Evolutionary conservation across 768 basidiomycete species (phyloP).

Genomic region (Boletus coccyginus): DNA sequence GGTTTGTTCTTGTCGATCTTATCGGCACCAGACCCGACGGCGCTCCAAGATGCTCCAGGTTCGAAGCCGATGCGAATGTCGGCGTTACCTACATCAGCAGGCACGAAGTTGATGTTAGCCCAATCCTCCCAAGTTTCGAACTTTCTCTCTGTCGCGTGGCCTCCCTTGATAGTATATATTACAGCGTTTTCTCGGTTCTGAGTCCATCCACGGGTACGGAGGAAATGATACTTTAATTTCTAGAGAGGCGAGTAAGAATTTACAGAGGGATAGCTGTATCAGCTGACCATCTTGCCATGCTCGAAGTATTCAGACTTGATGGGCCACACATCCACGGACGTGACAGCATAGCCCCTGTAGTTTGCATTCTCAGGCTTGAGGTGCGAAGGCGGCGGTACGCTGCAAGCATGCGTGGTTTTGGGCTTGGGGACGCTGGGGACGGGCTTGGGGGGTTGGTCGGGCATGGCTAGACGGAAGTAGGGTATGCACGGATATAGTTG

Average conservation of each 20-base stretch:
- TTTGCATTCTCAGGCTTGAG: too few species aligned
- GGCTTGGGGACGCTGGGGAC: too few species aligned
- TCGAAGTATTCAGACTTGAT: too few species aligned
- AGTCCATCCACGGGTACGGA: background rate
- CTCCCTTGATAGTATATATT: too few species aligned
- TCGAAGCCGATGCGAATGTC: background rate
- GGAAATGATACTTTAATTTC: background rate
- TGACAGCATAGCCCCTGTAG: background rate
- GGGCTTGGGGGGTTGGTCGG: too few species aligned
- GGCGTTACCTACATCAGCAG: too few species aligned
- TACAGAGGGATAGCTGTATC: background rate
- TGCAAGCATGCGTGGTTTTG: background rate
- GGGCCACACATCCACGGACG: background rate
- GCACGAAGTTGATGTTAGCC: background rate
- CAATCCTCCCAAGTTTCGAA: background rate
- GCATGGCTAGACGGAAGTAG: background rate
- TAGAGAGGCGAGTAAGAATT: background rate
- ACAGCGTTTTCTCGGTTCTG: background rate
- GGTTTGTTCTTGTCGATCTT: fast-evolving
- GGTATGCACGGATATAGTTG: background rate
- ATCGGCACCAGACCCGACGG: background rate
- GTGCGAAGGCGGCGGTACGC: background rate
- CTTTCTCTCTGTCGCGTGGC: too few species aligned
- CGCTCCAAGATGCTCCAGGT: background rate
- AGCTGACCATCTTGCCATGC: background rate